These are phyloP conservation scores for Teratosphaeria epicoccoides DNA, from an alignment of 2,329 filamentous ascomycete genomes.

Conservation along the genomic window DNA sequence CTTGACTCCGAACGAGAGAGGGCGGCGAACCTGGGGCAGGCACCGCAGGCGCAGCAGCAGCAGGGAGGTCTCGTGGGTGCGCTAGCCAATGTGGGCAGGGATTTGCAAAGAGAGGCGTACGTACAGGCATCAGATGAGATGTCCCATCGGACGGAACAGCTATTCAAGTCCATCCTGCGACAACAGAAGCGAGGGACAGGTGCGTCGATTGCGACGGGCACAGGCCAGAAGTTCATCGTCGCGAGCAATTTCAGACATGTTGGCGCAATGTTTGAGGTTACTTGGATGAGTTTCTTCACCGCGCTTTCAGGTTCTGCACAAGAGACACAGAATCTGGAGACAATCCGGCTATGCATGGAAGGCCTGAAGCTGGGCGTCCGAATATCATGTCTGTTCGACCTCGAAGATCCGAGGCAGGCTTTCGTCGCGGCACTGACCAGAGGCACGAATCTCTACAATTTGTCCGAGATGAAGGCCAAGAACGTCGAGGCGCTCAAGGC, in stretches of 20 bases:
- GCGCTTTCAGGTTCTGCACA: constrained; percentile 88
- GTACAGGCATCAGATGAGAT: constrained; percentile 95
- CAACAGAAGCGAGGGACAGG: constrained; percentile 78
- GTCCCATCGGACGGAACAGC: constrained; percentile 64
- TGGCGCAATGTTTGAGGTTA: constrained; percentile 96
- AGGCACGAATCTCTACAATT: constrained; percentile 90
- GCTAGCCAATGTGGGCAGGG: constrained; percentile 80
- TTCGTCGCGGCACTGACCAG: constrained; percentile 90
- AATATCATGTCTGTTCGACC: constrained; percentile 85
- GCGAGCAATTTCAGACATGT: constrained; percentile 91
- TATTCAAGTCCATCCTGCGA: constrained; percentile 87
- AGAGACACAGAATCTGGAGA: constrained; percentile 83
- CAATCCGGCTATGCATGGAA: constrained; percentile 85
- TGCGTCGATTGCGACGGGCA: constrained; percentile 44
- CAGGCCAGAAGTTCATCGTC: constrained; percentile 60
- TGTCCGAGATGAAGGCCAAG: constrained; percentile 90
- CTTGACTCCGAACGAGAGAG: constrained; percentile 84
- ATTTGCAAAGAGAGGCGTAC: constrained; percentile 85
- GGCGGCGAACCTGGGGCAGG: constrained; percentile 65
- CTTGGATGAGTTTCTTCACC: constrained; percentile 98
- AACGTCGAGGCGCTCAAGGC: constrained; percentile 91
- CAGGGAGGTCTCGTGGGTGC: constrained; percentile 42
- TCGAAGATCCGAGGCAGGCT: constrained; percentile 85
- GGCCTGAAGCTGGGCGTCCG: constrained; percentile 89
- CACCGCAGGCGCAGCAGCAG: constrained; percentile 39